Conservation (phyloP, 2,329 filamentous ascomycete species). For the Akanthomyces dipterigenus region DNA sequence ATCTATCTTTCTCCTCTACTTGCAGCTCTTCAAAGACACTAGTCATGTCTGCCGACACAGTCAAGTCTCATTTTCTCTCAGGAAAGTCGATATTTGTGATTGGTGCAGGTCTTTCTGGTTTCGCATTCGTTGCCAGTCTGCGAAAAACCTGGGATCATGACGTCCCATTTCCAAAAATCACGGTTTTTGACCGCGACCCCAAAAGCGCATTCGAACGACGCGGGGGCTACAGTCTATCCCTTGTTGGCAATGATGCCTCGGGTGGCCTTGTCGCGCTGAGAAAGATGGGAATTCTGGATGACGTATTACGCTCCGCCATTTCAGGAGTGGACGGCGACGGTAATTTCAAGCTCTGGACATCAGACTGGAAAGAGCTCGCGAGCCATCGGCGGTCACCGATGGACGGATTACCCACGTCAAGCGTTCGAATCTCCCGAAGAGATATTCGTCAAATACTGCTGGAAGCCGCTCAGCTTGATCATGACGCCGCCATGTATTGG, state of each 20-base stretch:
- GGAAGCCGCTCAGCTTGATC: slow-evolving; percentile 17
- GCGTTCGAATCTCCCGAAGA: slow-evolving; percentile 31
- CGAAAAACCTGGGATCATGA: slow-evolving; percentile 30
- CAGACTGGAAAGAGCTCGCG: slow-evolving; percentile 28
- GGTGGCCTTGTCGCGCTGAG: slow-evolving; percentile 31
- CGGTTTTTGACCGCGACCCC: slow-evolving; percentile 36
- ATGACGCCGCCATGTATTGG: slow-evolving; percentile 21
- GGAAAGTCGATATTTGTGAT: slow-evolving; percentile 37
- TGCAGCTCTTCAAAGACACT: not conserved
- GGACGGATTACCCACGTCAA: slow-evolving; percentile 27
- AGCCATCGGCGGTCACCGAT: slow-evolving; percentile 25
- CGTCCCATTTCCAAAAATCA: slow-evolving; percentile 25
- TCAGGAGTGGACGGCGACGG: slow-evolving; percentile 24
- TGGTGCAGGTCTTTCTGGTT: slow-evolving; percentile 37
- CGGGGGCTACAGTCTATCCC: slow-evolving; percentile 33
- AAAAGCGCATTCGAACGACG: slow-evolving; percentile 22
- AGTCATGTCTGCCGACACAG: not conserved
- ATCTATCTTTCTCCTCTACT: too few relatives aligned
- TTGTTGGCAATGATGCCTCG: slow-evolving; percentile 27
- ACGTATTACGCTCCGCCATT: slow-evolving; percentile 24
- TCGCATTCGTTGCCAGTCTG: slow-evolving; percentile 34
- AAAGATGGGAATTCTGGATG: slow-evolving; percentile 32
- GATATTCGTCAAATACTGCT: slow-evolving; percentile 29
- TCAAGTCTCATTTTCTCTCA: slow-evolving; percentile 23
- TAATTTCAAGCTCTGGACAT: slow-evolving; percentile 34